Percentiles rank a stretch among this genome's conserved stretches.
phyloP scores from a whole-genome alignment of 768 basidiomycete species.

The Grammothele lineata region DNA sequence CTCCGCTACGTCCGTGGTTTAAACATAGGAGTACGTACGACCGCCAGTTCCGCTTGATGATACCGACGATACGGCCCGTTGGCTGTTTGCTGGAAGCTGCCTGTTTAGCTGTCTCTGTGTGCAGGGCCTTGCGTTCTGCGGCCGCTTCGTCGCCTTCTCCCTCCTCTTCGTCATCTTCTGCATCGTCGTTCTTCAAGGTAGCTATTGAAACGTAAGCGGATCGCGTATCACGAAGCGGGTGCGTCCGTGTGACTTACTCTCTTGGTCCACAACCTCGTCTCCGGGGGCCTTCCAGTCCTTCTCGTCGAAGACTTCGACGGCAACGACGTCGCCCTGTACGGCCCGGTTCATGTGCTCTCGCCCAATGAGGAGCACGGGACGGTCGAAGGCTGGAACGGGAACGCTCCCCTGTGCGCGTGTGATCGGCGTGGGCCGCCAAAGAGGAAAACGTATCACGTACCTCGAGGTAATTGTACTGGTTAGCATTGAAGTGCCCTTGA shows the following conservation, averaged over 20 bases:
- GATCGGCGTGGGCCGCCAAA: not conserved
- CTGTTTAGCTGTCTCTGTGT: conserved; percentile 21
- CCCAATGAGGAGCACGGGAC: conserved; percentile 80
- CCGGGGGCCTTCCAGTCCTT: conserved; percentile 89
- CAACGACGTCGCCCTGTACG: conserved; percentile 90
- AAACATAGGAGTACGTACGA: conserved; percentile 72
- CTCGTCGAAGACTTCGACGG: conserved; percentile 82
- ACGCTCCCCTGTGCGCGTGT: conserved; percentile 63
- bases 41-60: conserved; percentile 95
- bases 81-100: conserved; percentile 67
- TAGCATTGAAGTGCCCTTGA: conserved; percentile 94
- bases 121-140: conserved; percentile 27
- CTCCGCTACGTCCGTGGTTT: too few species aligned
- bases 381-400: conserved; percentile 63
- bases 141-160: conserved; percentile 31
- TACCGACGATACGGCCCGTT: conserved; percentile 86
- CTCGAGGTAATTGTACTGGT: conserved; percentile 94
- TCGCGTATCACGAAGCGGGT: conserved; percentile 3
- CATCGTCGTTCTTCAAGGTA: conserved; percentile 83
- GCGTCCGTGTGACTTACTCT: conserved; percentile 45
- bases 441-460: conserved; percentile 35
- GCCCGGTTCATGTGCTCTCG: conserved; percentile 95
- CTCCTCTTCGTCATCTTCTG: conserved; percentile 68
- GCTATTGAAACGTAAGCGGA: conserved; percentile 37
- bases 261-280: conserved; percentile 93